phyloP scores from a whole-genome alignment of 163 green algal genomes.

The Prototheca cutis region DNA sequence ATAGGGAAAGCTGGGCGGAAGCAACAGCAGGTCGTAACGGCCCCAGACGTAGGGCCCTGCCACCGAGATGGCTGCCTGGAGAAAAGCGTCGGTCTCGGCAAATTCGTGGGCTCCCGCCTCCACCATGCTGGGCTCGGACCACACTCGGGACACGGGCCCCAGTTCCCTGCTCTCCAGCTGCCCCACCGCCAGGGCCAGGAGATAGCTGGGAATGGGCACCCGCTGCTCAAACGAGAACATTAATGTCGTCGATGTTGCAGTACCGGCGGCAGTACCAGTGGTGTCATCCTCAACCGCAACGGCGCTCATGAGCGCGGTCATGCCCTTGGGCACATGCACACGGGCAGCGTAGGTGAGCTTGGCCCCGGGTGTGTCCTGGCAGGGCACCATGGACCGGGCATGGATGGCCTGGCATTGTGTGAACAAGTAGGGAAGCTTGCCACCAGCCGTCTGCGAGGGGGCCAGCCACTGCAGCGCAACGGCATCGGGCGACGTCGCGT shows the following conservation, averaged over 20 bases:
- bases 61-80: constrained; percentile 67
- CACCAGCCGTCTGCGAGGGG: constrained; percentile 66
- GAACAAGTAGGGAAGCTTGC: constrained; percentile 81
- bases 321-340: constrained; percentile 48
- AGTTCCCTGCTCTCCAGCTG: constrained; percentile 55
- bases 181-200: constrained; percentile 77
- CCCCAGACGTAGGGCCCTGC: constrained; percentile 86
- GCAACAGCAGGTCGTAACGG: constrained; percentile 83
- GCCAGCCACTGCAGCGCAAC: constrained; percentile 47
- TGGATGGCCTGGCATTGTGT: constrained; percentile 92
- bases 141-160: constrained; percentile 44
- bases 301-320: constrained; percentile 73
- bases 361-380: constrained; percentile 77
- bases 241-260: too few species aligned
- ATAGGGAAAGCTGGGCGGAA: constrained; percentile 84
- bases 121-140: constrained; percentile 73
- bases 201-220: constrained; percentile 76
- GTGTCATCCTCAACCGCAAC: constrained; percentile 29
- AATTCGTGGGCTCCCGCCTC: constrained; percentile 77
- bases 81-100: constrained; percentile 69
- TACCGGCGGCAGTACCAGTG: too few species aligned
- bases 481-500: constrained; percentile 38
- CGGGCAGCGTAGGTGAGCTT: constrained; percentile 71
- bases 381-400: constrained; percentile 75
- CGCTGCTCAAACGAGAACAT: constrained; percentile 48